Conservation (phyloP, 2,329 filamentous ascomycete genomes). For the Penicillium capsulatum region DNA sequence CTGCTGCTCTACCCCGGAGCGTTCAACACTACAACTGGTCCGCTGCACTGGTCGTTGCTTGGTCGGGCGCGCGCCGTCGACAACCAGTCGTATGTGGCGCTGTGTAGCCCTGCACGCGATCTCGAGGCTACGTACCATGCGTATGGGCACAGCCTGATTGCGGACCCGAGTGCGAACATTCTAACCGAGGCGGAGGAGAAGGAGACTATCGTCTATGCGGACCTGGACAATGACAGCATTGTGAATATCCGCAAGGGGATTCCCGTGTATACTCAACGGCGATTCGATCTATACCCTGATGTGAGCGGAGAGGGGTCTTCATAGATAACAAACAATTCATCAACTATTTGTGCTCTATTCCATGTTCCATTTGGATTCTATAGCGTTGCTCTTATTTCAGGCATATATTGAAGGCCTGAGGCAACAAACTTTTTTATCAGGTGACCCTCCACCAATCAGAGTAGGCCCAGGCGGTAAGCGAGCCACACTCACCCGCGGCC, state of each 20-base stretch:
- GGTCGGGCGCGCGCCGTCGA: slow-evolving; percentile 81
- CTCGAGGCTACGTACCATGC: slow-evolving; percentile 74
- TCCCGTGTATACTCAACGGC: slow-evolving; percentile 74
- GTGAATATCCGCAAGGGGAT: slow-evolving; percentile 75
- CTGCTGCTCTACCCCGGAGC: slow-evolving; percentile 90
- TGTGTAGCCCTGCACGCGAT: slow-evolving; percentile 88
- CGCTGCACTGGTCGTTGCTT: slow-evolving; percentile 83
- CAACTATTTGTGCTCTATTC: too few species aligned
- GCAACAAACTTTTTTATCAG: too few species aligned
- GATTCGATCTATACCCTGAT: slow-evolving; percentile 95
- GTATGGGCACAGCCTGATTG: slow-evolving; percentile 85
- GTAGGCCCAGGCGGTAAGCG: slow-evolving; percentile 28
- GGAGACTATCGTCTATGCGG: slow-evolving; percentile 71
- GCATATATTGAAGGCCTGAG: not conserved
- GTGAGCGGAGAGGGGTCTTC: slow-evolving; percentile 56
- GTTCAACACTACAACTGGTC: slow-evolving; percentile 91
- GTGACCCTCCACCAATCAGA: slow-evolving; percentile 26
- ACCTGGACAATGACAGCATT: slow-evolving; percentile 65
- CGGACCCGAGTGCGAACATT: slow-evolving; percentile 82
- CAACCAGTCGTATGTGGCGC: slow-evolving; percentile 87
- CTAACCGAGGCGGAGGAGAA: slow-evolving; percentile 71
- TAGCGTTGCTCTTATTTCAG: too few species aligned
- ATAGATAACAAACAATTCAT: slow-evolving; percentile 6
- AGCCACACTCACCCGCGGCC: slow-evolving; percentile 37
- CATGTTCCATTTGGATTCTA: too few species aligned